These are phyloP conservation scores for Balamuthia mandrillaris DNA, from an alignment of 208 protist genomes.

Conservation along the genomic window DNA sequence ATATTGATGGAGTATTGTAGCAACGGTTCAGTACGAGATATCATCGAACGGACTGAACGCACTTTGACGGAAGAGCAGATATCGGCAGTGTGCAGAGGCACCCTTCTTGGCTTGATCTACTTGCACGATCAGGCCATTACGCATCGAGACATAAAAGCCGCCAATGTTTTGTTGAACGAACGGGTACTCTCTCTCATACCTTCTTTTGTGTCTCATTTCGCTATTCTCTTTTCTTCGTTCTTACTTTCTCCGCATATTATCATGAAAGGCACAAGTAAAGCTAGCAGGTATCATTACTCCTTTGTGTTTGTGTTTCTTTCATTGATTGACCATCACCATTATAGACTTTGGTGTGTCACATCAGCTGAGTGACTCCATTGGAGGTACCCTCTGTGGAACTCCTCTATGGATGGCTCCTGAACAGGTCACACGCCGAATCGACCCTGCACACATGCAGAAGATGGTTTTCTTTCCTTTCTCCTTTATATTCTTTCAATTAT, in stretches of 20 bases:
- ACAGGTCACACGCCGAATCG: neutral
- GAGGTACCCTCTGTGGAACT: neutral
- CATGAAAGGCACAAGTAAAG: neutral
- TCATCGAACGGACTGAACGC: neutral
- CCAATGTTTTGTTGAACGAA: slow-evolving; percentile 21
- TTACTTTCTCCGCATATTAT: too few relatives aligned
- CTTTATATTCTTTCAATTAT: too few relatives aligned
- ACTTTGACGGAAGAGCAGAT: neutral
- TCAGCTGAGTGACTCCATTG: slow-evolving; percentile 9
- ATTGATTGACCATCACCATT: neutral
- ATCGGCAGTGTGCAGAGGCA: neutral
- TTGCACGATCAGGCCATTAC: slow-evolving; percentile 18
- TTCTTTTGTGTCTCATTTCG: neutral
- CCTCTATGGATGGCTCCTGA: slow-evolving; percentile 32
- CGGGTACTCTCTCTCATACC: neutral
- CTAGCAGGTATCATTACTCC: neutral
- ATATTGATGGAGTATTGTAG: slow-evolving; percentile 34
- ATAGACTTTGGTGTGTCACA: slow-evolving; percentile 27
- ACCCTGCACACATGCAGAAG: neutral
- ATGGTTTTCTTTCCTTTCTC: too few relatives aligned
- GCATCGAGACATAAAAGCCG: slow-evolving; percentile 14
- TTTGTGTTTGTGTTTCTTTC: neutral
- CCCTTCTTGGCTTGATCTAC: neutral
- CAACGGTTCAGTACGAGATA: slow-evolving; percentile 30
- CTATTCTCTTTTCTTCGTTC: too few relatives aligned